A percentile compares a stretch with the other conserved stretches of the same genome.
Evolutionary conservation across 768 basidiomycete genomes (phyloP).

Genomic region (Saitozyma podzolica): DNA sequence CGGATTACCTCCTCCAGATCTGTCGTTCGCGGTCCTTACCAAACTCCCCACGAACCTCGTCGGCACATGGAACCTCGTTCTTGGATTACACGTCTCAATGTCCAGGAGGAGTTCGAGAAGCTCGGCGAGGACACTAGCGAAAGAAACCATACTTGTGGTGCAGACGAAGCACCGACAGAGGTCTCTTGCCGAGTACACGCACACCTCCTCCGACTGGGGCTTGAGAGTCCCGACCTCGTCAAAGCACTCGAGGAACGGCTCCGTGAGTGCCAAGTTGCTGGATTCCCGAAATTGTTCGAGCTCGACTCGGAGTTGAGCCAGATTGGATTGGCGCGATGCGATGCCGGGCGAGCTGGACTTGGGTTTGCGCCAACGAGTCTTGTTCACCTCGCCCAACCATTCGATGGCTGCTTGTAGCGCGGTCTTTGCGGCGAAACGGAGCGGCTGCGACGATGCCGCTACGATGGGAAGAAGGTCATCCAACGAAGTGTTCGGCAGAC

Average conservation of each 20-base stretch:
- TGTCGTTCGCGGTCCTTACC: conserved; percentile 42
- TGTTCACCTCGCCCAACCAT: conserved; percentile 48
- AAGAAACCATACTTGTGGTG: conserved; percentile 57
- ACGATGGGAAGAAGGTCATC: conserved; percentile 49
- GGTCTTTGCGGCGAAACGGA: conserved; percentile 31
- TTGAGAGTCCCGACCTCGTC: conserved; percentile 38
- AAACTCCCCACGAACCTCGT: conserved; percentile 54
- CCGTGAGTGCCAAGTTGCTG: conserved; percentile 54
- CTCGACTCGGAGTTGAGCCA: conserved; percentile 10
- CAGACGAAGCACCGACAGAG: conserved; percentile 61
- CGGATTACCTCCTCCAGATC: conserved; percentile 32
- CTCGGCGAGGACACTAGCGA: conserved; percentile 52
- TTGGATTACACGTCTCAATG: conserved; percentile 53
- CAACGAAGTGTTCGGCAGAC: conserved; percentile 19
- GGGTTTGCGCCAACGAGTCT: conserved; percentile 36
- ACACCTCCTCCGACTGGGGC: conserved; percentile 5
- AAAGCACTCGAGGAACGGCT: conserved; percentile 57
- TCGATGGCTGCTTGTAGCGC: conserved; percentile 37
- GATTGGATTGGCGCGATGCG: conserved; percentile 26
- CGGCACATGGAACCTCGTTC: conserved; percentile 59
- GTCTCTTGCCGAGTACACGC: conserved; percentile 43
- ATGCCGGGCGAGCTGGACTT: conserved; percentile 7
- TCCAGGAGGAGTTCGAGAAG: conserved; percentile 54
- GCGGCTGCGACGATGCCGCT: conserved; percentile 23
- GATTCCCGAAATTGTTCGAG: conserved; percentile 30